Evolutionary conservation across 177 flowering plant species (phyloP).

Genomic region (Tripterygium wilfordii): DNA sequence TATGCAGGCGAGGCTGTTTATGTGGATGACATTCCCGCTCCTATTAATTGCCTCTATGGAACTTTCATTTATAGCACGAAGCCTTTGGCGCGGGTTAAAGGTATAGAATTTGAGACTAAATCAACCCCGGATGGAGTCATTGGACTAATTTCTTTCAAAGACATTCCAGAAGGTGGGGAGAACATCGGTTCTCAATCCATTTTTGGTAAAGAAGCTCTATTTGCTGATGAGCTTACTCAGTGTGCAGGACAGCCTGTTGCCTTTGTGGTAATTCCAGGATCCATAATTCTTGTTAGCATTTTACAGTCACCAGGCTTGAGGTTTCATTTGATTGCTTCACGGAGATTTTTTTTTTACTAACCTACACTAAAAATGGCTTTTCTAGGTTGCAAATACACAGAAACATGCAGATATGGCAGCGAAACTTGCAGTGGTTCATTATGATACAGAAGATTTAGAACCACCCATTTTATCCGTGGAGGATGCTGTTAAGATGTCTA

Average conservation of each 20-base stretch:
- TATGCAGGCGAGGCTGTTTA: conserved; percentile 70
- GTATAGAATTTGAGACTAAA: conserved; percentile 30
- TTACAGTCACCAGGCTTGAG: no score
- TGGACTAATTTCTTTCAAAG: conserved; percentile 51
- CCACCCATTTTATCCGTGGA: conserved; percentile 80
- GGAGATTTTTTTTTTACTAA: no score
- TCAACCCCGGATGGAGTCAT: conserved; percentile 35
- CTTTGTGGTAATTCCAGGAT: conserved; percentile 52
- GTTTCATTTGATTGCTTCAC: no score
- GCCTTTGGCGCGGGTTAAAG: conserved; percentile 66
- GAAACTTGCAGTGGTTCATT: conserved; percentile 46
- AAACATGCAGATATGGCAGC: conserved; percentile 81
- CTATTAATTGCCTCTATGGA: conserved; percentile 68
- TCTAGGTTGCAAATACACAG: conserved; percentile 81
- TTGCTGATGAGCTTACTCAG: conserved; percentile 60
- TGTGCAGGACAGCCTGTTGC: conserved; percentile 73
- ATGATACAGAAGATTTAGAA: conserved; percentile 51
- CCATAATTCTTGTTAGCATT: background rate
- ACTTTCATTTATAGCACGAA: conserved; percentile 72
- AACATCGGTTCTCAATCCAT: conserved; percentile 51
- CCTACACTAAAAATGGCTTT: conserved; percentile 4
- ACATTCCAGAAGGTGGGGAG: conserved; percentile 62
- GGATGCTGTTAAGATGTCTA: conserved; percentile 76
- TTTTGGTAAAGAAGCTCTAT: conserved; percentile 61
- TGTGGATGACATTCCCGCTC: conserved; percentile 91